These are phyloP conservation scores for Coniochaeta sp. DNA, from an alignment of 2,329 filamentous ascomycete species.

Conservation along the genomic window DNA sequence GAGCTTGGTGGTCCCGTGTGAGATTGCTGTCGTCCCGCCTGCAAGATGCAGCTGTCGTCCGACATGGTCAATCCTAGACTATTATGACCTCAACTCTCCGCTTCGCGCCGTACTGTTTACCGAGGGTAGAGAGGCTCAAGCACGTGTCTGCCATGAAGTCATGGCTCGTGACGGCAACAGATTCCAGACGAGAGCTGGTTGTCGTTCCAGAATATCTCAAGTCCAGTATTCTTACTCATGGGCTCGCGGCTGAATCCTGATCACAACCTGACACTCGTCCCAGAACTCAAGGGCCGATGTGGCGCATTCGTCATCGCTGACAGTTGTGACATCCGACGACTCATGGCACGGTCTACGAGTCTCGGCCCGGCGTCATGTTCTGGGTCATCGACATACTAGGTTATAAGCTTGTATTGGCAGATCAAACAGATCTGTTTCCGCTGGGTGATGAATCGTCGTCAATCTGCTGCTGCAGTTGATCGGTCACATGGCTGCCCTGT, in stretches of 20 bases:
- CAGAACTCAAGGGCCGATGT: background rate
- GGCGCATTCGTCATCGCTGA: background rate
- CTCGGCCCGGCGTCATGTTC: slow-evolving; percentile 1
- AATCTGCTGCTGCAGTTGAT: background rate
- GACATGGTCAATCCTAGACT: too few relatives aligned
- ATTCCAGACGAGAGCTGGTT: too few relatives aligned
- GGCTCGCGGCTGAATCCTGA: too few relatives aligned
- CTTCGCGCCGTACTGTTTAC: too few relatives aligned
- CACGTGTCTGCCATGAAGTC: too few relatives aligned
- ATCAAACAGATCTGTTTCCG: slow-evolving; percentile 1
- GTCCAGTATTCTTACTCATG: too few relatives aligned
- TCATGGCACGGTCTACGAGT: background rate
- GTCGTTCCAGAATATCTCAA: too few relatives aligned
- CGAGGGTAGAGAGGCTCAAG: too few relatives aligned
- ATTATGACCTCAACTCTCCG: too few relatives aligned
- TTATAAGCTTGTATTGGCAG: background rate
- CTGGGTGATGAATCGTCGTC: background rate
- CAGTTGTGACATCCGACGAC: background rate
- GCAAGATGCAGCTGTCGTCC: background rate
- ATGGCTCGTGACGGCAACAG: too few relatives aligned
- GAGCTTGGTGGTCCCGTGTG: slow-evolving; percentile 13
- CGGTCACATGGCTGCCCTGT: background rate
- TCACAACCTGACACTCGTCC: too few relatives aligned
- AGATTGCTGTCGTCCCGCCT: slow-evolving; percentile 15
- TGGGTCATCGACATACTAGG: background rate